Evolutionary conservation across 2,329 filamentous ascomycete species (phyloP), one percentile per base, ranked within the genome.

Genomic region (Colletotrichum caudatum): DNA sequence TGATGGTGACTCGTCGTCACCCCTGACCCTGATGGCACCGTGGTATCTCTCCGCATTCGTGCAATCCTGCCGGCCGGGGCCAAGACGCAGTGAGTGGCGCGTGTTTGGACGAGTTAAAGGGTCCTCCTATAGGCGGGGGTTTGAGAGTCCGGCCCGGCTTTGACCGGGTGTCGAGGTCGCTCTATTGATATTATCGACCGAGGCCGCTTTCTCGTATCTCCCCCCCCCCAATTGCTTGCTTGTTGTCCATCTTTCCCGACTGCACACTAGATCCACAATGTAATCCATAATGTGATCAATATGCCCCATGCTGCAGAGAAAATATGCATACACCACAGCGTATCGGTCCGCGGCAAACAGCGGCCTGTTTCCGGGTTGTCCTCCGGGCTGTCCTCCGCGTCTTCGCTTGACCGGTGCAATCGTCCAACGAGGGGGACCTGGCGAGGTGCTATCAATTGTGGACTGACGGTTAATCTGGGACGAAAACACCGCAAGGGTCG

Each of bases 371-470:
- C 62, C 59, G 65, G 35, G n/a, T n/a, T 20, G 46, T 18, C 3
- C 9, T 48, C 16, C 26, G 11, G 26, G 48, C 9, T 35, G 35
- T 37, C 35, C 35, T 37, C 35, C 9, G 11, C 2, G 11, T 9
- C 16, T 16, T 35, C 18, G 48, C 33, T 51, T 51, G 57, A 63
- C 48, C 14, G 63, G 50, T 66, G 23, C 16, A 60, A 50, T 41
- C 53, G 33, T 50, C 69, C 63, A 48, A 60, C 68, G 59, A n/a
- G 29, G 35, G 35, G 51, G 9, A 11, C 18, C n/a, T 20, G 39
- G n/a, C 46, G 3, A 14, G 29, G 33, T 50, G 59, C 54, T 71
- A 71, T 71, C 69, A 71, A 69, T 69, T 71, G 69, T 69, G 69
- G 59, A 69, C 54, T 54, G 33, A 39, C 48, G 68, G 64, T 50